These are phyloP conservation scores for Sequoiadendron giganteum DNA, from an alignment of 75 land plant species.

Conservation along the genomic window DNA sequence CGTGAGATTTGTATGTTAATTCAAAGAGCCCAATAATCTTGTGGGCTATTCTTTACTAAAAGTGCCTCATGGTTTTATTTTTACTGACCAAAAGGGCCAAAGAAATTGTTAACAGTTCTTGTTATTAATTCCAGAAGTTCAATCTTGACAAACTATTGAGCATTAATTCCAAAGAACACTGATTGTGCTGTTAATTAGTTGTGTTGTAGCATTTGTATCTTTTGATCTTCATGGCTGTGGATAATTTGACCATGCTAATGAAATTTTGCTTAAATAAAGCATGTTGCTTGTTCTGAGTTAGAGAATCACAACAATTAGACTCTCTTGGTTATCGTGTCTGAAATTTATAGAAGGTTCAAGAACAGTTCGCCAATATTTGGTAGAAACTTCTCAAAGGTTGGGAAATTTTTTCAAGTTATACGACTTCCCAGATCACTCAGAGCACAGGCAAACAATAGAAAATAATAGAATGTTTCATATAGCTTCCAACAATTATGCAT, in stretches of 20 bases:
- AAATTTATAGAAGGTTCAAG: background rate
- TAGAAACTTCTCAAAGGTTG: background rate
- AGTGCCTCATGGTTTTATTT: constrained; percentile 8
- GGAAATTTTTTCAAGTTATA: background rate
- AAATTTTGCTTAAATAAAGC: background rate
- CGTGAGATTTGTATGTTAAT: constrained; percentile 4
- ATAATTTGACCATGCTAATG: background rate
- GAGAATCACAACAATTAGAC: background rate
- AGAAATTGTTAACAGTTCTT: background rate
- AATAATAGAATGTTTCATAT: background rate
- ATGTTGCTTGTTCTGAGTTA: background rate
- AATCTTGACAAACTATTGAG: background rate
- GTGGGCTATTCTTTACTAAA: constrained; percentile 16
- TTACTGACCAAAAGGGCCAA: constrained; percentile 1
- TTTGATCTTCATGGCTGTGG: background rate
- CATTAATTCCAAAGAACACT: background rate
- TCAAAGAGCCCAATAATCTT: background rate
- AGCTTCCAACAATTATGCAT: background rate
- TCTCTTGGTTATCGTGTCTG: background rate
- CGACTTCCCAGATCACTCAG: background rate
- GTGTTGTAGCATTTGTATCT: background rate
- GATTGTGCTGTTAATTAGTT: background rate
- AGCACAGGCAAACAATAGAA: background rate
- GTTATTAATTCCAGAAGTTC: background rate
- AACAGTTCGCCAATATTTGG: background rate